A percentile compares a stretch with the other conserved stretches of the same genome.
Conservation (phyloP, 2,329 filamentous ascomycete genomes). For the Stemphylium lycopersici region DNA sequence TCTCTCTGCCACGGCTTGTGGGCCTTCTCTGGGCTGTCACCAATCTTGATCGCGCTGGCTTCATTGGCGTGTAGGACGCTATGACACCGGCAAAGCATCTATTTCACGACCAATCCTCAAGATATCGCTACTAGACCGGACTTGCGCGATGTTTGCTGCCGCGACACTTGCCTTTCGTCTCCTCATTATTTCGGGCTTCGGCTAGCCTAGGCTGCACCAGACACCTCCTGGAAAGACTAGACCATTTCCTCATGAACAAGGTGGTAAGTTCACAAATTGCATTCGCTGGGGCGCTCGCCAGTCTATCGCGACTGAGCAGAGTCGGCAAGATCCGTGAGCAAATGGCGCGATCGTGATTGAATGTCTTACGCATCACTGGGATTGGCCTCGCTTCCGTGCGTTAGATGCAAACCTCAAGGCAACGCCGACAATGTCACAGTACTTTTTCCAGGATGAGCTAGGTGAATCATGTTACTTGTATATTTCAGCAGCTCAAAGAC, state of each 20-base stretch:
- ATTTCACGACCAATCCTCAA: neutral
- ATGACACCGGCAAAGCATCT: neutral
- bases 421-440: neutral
- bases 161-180: too few relatives aligned
- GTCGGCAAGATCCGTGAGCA: neutral
- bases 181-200: too few relatives aligned
- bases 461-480: neutral
- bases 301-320: neutral
- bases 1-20: too few relatives aligned
- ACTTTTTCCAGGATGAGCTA: neutral
- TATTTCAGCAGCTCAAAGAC: neutral
- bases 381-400: neutral
- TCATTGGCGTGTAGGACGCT: too few relatives aligned
- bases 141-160: neutral
- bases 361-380: conserved; percentile 1
- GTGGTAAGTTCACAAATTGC: neutral
- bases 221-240: neutral
- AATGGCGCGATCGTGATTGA: conserved; percentile 11
- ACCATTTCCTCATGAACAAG: neutral
- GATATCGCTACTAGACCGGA: neutral
- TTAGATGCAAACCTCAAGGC: conserved; percentile 8
- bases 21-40: too few relatives aligned
- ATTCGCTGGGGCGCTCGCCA: neutral
- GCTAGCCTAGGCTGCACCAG: neutral
- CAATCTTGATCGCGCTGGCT: too few relatives aligned